phyloP scores from a whole-genome alignment of 2,329 filamentous ascomycete species.

The Claviceps lovelessii region DNA sequence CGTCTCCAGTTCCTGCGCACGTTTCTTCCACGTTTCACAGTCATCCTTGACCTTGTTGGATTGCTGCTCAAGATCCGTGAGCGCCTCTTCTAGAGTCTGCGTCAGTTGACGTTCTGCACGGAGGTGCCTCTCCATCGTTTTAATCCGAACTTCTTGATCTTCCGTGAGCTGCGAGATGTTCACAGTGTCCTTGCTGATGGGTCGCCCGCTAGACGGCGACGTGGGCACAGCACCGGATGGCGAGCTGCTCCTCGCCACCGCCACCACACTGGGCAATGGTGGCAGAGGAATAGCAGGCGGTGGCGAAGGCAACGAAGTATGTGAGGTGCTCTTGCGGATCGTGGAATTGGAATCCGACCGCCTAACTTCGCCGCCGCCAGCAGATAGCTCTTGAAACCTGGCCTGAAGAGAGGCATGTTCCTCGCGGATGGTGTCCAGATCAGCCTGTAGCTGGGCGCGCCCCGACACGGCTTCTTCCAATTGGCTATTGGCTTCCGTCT shows the following conservation, averaged over 20 bases:
- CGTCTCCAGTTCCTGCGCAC: slow-evolving; percentile 58
- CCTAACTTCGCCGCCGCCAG: slow-evolving; percentile 30
- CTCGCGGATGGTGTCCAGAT: slow-evolving; percentile 52
- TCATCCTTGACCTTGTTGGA: slow-evolving; percentile 86
- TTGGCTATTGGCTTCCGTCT: slow-evolving; percentile 58
- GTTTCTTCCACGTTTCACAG: slow-evolving; percentile 80
- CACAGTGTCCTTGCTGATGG: slow-evolving; percentile 62
- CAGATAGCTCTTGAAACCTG: slow-evolving; percentile 41
- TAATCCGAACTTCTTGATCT: slow-evolving; percentile 88
- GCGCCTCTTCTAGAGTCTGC: slow-evolving; percentile 83
- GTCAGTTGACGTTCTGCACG: slow-evolving; percentile 94
- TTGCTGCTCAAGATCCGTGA: slow-evolving; percentile 83
- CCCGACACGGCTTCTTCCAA: slow-evolving; percentile 64
- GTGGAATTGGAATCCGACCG: slow-evolving; percentile 52
- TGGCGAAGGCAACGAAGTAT: slow-evolving; percentile 76
- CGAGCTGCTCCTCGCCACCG: slow-evolving; percentile 29
- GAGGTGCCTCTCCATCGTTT: slow-evolving; percentile 91
- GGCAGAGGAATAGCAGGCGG: slow-evolving; percentile 93
- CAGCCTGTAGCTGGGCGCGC: slow-evolving; percentile 47
- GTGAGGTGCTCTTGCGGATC: slow-evolving; percentile 71
- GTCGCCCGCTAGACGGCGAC: slow-evolving; percentile 47
- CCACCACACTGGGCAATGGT: slow-evolving; percentile 56
- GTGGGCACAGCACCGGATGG: slow-evolving; percentile 29
- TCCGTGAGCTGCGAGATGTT: slow-evolving; percentile 68
- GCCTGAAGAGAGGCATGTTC: slow-evolving; percentile 64